Evolutionary conservation across 192 early-diverging fungal species (phyloP).

Genomic region (Dimargaris xerosporica): DNA sequence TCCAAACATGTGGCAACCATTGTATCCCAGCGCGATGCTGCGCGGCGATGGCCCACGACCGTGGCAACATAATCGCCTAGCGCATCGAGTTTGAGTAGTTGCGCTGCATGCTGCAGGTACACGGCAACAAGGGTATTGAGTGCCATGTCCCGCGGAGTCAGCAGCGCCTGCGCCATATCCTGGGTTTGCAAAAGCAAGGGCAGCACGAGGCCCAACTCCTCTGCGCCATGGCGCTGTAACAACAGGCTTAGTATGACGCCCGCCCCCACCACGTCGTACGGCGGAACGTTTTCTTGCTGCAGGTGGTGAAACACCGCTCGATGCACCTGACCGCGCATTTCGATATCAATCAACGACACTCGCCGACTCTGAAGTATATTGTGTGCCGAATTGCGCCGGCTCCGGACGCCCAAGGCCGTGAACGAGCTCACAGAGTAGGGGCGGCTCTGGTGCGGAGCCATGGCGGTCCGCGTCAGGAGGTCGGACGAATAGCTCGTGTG

Average conservation of each 20-base stretch:
- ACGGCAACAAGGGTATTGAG: constrained; percentile 1
- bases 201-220: constrained; percentile 5
- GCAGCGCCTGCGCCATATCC: background rate
- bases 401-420: no score
- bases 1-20: background rate
- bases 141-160: background rate
- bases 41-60: background rate
- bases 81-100: background rate
- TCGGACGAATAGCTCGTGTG: no score
- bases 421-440: no score
- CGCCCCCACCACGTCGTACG: background rate
- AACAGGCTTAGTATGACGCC: constrained; percentile 1
- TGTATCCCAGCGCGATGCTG: background rate
- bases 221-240: constrained; percentile 2
- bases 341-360: constrained; percentile 8
- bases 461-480: no score
- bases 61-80: background rate
- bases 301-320: constrained; percentile 3
- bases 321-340: background rate
- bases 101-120: constrained; percentile 3
- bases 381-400: background rate
- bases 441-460: no score
- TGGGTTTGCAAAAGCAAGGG: constrained; percentile 1
- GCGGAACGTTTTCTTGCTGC: background rate
- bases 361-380: constrained; percentile 7